A percentile compares a stretch with the other conserved stretches of the same genome.
phyloP scores from a whole-genome alignment of 768 basidiomycete species.

The Grammothele lineata region DNA sequence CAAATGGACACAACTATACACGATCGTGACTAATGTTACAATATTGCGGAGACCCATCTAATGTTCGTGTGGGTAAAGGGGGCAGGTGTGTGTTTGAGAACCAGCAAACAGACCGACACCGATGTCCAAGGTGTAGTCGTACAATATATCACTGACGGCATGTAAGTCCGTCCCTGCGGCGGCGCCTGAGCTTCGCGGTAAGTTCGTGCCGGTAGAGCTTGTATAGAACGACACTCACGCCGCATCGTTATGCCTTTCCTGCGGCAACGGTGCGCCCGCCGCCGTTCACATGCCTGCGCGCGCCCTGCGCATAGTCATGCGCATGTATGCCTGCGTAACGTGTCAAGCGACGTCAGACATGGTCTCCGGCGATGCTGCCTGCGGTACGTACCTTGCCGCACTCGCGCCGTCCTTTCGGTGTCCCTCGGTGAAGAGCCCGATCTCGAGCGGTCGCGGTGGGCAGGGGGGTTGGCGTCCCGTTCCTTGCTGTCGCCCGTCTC shows the following conservation, averaged over 20 bases:
- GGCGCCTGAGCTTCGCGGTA: too few relatives aligned
- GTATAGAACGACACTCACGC: too few relatives aligned
- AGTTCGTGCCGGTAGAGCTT: too few relatives aligned
- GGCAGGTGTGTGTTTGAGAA: neutral
- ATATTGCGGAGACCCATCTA: neutral
- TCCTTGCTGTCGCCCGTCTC: conserved; percentile 14
- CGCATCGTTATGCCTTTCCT: conserved; percentile 4
- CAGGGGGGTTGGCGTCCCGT: conserved; percentile 1
- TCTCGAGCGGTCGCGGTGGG: conserved; percentile 5
- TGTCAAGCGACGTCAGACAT: conserved; percentile 2
- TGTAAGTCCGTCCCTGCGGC: too few relatives aligned
- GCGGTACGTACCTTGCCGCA: conserved; percentile 14
- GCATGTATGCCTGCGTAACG: conserved; percentile 26
- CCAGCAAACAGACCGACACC: neutral
- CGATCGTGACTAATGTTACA: neutral
- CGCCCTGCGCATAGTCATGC: conserved; percentile 23
- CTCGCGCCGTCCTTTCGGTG: conserved; percentile 4
- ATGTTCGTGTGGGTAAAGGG: neutral
- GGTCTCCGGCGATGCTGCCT: neutral
- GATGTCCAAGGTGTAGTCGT: too few relatives aligned
- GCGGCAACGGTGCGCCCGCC: conserved; percentile 11
- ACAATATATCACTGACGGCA: too few relatives aligned
- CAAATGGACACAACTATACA: too few relatives aligned
- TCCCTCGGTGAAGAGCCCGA: conserved; percentile 1
- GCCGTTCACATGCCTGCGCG: conserved; percentile 17